Evolutionary conservation across 805 yeast genomes (phyloP), one percentile per base, ranked within the genome.

Genomic region (Candida bentonensis): DNA sequence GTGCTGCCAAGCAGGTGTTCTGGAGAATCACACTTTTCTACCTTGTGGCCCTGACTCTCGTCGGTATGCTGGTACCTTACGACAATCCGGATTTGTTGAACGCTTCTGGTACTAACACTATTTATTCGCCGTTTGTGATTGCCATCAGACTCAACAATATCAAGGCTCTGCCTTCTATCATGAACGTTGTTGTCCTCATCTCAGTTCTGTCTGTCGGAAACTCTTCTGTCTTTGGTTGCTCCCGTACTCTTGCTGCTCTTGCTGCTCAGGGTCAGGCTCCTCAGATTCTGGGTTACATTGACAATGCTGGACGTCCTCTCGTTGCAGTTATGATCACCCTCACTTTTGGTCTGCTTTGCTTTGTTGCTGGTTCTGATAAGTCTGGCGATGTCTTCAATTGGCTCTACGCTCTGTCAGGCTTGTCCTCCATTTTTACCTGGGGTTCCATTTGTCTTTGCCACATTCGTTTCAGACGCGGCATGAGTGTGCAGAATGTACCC

Each of bases 1-100:
- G 71, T 44, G 86, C 88, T 33, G 77, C 80, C 46, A 81, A 81
- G 60, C 86, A 82, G 63, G 83, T 81, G 2, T 80, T 83, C 62
- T 81, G 88, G 87, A 71, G 88, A 61, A 78, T 83, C 48, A 62
- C 77, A 21, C 60, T 79, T 51, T 82, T 82, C 57, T 83, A 82
- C 64, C 67, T 83, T 56, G 63, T 68, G 13, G 67, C 76, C 49
- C 69, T 61, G 59, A 76, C 62, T 44, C 67, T 70, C 52, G 73
- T 66, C 54, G 79, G 85, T 41, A 73, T 82, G 53, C 66, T 83
- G 47, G 88, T 82, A 15, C 87, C 87, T 5, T 78, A 70, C 58
- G 65, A 64, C 45, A 71, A 74, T 48, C 57, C 61, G 2, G 58
- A 72, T 48, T 63, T 79, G 47, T 55, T 75, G 36, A 30, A 30